A percentile compares a stretch with the other conserved stretches of the same genome.
Evolutionary conservation across 768 basidiomycete species (phyloP).

Genomic region (Albatrellus ellisii): DNA sequence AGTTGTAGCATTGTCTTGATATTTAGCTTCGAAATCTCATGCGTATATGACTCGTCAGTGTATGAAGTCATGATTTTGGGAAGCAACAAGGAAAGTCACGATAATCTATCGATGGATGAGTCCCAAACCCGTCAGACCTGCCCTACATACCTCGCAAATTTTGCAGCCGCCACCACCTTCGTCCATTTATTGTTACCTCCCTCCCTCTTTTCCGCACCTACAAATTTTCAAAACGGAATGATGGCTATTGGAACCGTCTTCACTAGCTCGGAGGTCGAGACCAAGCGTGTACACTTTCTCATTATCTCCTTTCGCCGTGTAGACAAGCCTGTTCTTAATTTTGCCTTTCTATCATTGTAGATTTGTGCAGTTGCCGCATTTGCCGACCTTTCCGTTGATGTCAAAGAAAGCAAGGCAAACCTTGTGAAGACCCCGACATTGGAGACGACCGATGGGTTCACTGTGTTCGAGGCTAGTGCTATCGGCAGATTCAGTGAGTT

Average conservation of each 20-base stretch:
- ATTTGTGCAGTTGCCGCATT: slow-evolving; percentile 46
- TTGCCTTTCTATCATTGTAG: slow-evolving; percentile 16
- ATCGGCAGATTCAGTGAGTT: slow-evolving; percentile 86
- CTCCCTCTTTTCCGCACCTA: background rate
- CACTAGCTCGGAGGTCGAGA: slow-evolving; percentile 27
- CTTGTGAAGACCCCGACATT: slow-evolving; percentile 76
- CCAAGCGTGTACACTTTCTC: slow-evolving; percentile 34
- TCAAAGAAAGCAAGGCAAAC: slow-evolving; percentile 42
- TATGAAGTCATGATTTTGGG: background rate
- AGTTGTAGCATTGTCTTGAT: background rate
- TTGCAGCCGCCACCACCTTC: slow-evolving; percentile 14
- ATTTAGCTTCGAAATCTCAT: background rate
- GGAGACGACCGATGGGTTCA: slow-evolving; percentile 66
- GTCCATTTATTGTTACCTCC: slow-evolving; percentile 2
- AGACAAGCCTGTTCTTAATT: background rate
- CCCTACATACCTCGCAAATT: slow-evolving; percentile 4
- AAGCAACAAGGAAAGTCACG: background rate
- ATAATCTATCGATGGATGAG: background rate
- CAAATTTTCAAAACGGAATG: slow-evolving; percentile 17
- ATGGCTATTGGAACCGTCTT: slow-evolving; percentile 59
- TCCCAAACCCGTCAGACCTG: background rate
- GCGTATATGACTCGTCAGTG: background rate
- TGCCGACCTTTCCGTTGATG: slow-evolving; percentile 42
- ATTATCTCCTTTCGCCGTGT: background rate
- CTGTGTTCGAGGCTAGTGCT: slow-evolving; percentile 61